These are phyloP conservation scores for Solanum paucissectum DNA, from an alignment of 257 asterid species.

Conservation along the genomic window DNA sequence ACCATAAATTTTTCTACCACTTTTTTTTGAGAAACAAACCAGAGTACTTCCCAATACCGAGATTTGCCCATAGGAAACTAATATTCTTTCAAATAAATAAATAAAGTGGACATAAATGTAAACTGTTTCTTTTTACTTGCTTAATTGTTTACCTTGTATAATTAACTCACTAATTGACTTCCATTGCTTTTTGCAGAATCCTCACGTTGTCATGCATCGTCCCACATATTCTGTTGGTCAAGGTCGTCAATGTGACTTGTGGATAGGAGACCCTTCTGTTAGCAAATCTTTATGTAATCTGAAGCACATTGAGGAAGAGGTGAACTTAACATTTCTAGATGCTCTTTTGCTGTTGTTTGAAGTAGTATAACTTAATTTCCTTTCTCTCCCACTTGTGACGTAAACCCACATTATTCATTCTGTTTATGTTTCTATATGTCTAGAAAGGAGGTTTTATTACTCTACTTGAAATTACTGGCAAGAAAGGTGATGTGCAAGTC, in stretches of 20 bases:
- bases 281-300: slow-evolving; percentile 61
- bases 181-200: slow-evolving; percentile 38
- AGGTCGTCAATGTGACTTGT: slow-evolving; percentile 49
- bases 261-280: slow-evolving; percentile 54
- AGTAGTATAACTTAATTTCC: neutral
- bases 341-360: neutral
- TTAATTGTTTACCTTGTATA: neutral
- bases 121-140: neutral
- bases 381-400: neutral
- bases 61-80: neutral
- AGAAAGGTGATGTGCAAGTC: slow-evolving; percentile 73
- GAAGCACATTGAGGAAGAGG: slow-evolving; percentile 62
- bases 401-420: neutral
- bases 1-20: neutral
- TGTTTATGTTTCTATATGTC: slow-evolving; percentile 6
- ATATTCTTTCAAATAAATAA: neutral
- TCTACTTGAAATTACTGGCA: slow-evolving; percentile 70
- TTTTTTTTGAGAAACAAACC: neutral
- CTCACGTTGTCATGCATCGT: slow-evolving; percentile 50
- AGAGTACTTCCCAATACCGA: neutral
- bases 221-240: slow-evolving; percentile 46
- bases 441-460: slow-evolving; percentile 56
- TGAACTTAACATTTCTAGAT: neutral
- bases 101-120: neutral
- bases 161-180: neutral